These are phyloP conservation scores for Phytopythium boreale DNA, from an alignment of 352 stramenopile species.

Conservation along the genomic window DNA sequence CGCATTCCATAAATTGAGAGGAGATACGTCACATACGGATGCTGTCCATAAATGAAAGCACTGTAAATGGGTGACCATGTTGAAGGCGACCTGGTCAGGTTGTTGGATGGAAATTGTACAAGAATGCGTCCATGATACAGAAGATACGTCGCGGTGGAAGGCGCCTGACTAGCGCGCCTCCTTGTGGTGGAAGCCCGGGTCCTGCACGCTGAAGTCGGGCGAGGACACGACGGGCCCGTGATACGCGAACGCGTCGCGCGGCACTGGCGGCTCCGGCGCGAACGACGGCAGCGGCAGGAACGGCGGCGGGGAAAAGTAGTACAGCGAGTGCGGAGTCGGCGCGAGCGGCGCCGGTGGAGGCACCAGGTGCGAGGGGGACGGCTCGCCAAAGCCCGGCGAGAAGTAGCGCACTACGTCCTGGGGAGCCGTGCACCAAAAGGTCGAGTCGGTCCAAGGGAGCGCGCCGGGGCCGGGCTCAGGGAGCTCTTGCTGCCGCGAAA, in stretches of 20 bases:
- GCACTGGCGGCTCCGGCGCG: background rate
- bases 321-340: slow-evolving; percentile 28
- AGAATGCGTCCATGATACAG: background rate
- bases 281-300: slow-evolving; percentile 13
- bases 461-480: slow-evolving; percentile 5
- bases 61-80: background rate
- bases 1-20: background rate
- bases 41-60: background rate
- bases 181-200: background rate
- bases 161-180: background rate
- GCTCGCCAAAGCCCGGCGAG: slow-evolving; percentile 28
- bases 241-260: slow-evolving; percentile 3
- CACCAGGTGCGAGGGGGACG: slow-evolving; percentile 19
- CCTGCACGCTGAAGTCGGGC: slow-evolving; percentile 18
- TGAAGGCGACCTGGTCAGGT: background rate
- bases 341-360: background rate
- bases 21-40: background rate
- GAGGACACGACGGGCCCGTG: slow-evolving; percentile 25
- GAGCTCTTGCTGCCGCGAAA: slow-evolving; percentile 53
- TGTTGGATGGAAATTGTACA: background rate
- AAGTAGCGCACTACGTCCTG: slow-evolving; percentile 77
- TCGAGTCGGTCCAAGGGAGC: slow-evolving; percentile 43
- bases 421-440: slow-evolving; percentile 62
- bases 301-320: slow-evolving; percentile 36
- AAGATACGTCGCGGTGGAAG: background rate